Evolutionary conservation across 768 basidiomycete species (phyloP), one percentile per base, ranked within the genome.

Genomic region (Collybiopsis luxurians): DNA sequence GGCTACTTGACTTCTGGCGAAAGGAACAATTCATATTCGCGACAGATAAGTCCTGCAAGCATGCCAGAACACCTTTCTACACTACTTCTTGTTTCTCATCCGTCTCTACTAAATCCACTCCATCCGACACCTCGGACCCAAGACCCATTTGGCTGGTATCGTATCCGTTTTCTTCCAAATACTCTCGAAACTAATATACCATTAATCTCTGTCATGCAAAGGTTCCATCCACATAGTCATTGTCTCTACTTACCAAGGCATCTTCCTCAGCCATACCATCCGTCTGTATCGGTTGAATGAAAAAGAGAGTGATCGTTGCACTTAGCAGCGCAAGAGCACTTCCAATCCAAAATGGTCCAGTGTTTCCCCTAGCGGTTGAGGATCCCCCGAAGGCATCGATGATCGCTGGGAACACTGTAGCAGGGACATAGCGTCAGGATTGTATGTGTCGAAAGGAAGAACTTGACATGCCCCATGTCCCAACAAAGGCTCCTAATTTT

Each of bases 331-430:
- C 92, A 48, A 97, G 79, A 38, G 80, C 88, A 61, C 89, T 90
- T 19, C 79, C 92, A 60, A 93, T 68, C 89, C 87, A 92, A 80
- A 93, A 93, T 12, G 91, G 91, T n/a, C 92, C 91, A 0, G 92
- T 93, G 66, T 89, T 86, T 50, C 86, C 89, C 58, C 73, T 78
- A 31, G 72, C 67, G 24, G 80, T 71, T 11, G 53, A 61, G 1
- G 77, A 10, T 4, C 86, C 86, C 58, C 85, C 86, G 59, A 91
- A 91, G 21, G 79, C 88, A 83, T 58, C 61, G n/a, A 48, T 34
- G 13, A 34, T 34, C 13, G 31, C 31, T 19, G 15, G 31, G 30
- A 40, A 59, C 60, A 13, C 31, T 34, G 31, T 5, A 34, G 31
- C 5, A 6, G 13, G 31, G 31, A 34, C 31, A 13, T 6, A 34